phyloP scores from a whole-genome alignment of 2,329 filamentous ascomycete genomes.

The Phyllosticta citriasiana region DNA sequence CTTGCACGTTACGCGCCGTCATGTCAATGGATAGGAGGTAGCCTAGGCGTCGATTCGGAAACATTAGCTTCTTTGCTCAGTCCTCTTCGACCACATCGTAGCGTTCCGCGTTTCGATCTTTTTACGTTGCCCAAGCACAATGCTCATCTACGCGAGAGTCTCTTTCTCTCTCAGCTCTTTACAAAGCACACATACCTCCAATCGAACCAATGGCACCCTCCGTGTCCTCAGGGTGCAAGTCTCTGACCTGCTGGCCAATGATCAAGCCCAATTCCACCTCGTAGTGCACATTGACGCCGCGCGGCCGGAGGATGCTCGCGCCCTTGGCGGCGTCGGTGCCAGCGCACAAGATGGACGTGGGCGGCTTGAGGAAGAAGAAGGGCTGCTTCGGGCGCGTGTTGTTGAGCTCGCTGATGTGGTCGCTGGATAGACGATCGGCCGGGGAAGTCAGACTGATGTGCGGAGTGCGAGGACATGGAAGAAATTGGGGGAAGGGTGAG shows the following conservation, averaged over 20 bases:
- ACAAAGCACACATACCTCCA: constrained; percentile 46
- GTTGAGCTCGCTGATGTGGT: constrained; percentile 88
- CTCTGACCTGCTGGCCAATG: constrained; percentile 69
- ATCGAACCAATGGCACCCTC: constrained; percentile 73
- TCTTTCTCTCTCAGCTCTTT: neutral
- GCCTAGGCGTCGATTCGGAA: constrained; percentile 36
- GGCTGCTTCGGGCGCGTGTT: constrained; percentile 83
- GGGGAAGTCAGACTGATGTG: neutral
- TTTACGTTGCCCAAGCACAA: too few species aligned
- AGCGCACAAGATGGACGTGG: constrained; percentile 74
- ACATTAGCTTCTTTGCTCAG: neutral
- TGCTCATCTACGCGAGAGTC: neutral
- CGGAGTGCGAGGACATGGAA: neutral
- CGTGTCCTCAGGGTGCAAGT: constrained; percentile 65
- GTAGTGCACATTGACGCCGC: constrained; percentile 79
- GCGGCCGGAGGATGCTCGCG: constrained; percentile 57
- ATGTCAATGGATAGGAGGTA: constrained; percentile 94
- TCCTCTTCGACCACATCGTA: neutral
- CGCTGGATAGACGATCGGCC: constrained; percentile 40
- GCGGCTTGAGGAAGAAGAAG: constrained; percentile 97
- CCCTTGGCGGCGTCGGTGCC: constrained; percentile 51
- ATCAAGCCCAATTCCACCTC: constrained; percentile 90
- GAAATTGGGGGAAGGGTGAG: constrained; percentile 22
- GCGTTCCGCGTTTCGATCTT: neutral
- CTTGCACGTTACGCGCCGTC: constrained; percentile 91